These are phyloP conservation scores for Paraglomus brasilianum DNA, from an alignment of 192 early-diverging fungal species.

Conservation along the genomic window DNA sequence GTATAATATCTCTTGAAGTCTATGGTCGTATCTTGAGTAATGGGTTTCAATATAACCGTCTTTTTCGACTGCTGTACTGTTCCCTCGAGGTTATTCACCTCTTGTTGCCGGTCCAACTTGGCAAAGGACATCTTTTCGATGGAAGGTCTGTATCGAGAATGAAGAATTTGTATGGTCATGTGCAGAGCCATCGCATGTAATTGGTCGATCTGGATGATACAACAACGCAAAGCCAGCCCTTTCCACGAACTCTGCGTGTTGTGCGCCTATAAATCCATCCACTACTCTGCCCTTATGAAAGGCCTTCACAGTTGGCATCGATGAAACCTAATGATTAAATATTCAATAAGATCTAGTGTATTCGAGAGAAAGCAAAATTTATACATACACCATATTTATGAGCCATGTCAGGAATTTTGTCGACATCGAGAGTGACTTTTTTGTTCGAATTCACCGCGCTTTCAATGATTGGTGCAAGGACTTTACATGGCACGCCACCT, in stretches of 20 bases:
- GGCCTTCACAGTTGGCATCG: constrained; percentile 73
- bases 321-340: constrained; percentile 48
- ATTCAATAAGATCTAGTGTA: not conserved
- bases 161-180: no score
- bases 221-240: no score
- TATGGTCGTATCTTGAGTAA: constrained; percentile 5
- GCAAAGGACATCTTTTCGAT: no score
- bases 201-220: no score
- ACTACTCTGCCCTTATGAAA: constrained; percentile 65
- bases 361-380: not conserved
- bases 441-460: constrained; percentile 61
- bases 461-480: constrained; percentile 69
- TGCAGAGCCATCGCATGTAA: no score
- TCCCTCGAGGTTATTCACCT: no score
- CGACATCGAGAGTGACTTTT: constrained; percentile 72
- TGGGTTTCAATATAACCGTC: no score
- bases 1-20: constrained; percentile 31
- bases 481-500: constrained; percentile 87
- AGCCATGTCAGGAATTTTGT: constrained; percentile 59
- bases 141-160: no score
- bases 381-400: constrained; percentile 58
- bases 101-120: no score
- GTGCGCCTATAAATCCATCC: constrained; percentile 68
- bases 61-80: no score
- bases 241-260: constrained; percentile 53